phyloP scores from a whole-genome alignment of 129 eudicot genomes.

The Mikania micrantha region DNA sequence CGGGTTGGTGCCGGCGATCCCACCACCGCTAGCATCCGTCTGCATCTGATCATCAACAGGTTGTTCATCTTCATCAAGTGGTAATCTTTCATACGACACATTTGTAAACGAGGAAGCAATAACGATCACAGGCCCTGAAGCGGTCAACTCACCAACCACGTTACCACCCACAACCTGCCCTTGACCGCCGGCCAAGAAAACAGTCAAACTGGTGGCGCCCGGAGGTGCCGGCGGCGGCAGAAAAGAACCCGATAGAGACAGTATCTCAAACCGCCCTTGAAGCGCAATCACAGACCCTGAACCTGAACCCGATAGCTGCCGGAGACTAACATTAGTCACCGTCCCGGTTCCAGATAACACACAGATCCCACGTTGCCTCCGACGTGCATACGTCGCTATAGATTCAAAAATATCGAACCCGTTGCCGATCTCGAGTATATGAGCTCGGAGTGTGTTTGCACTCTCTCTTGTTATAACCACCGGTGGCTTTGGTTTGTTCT shows the following conservation, averaged over 20 bases:
- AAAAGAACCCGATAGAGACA: constrained; percentile 32
- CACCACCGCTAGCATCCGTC: constrained; percentile 23
- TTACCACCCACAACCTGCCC: constrained; percentile 41
- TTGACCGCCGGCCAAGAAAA: constrained; percentile 34
- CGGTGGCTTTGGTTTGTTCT: constrained; percentile 37
- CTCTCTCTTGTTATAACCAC: constrained; percentile 37
- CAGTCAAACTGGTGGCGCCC: constrained; percentile 40
- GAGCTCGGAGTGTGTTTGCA: constrained; percentile 33
- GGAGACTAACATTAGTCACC: constrained; percentile 31
- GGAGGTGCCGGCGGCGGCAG: constrained; percentile 38
- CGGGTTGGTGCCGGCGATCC: constrained; percentile 19
- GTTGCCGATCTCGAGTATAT: constrained; percentile 27
- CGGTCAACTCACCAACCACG: constrained; percentile 41
- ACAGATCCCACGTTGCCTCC: constrained; percentile 34
- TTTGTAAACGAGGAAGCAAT: constrained; percentile 34
- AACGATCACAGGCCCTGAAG: constrained; percentile 37
- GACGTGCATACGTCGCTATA: constrained; percentile 30
- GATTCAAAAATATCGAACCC: constrained; percentile 34
- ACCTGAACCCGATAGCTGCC: constrained; percentile 31
- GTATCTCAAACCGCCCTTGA: constrained; percentile 35
- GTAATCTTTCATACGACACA: constrained; percentile 34
- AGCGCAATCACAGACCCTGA: constrained; percentile 32
- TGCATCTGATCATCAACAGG: constrained; percentile 25
- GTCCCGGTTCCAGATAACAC: constrained; percentile 28
- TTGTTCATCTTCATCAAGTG: constrained; percentile 30